Percentiles rank a stretch among this genome's conserved stretches.
Evolutionary conservation across 306 rosid species (phyloP).

Genomic region (Ziziphus jujuba): DNA sequence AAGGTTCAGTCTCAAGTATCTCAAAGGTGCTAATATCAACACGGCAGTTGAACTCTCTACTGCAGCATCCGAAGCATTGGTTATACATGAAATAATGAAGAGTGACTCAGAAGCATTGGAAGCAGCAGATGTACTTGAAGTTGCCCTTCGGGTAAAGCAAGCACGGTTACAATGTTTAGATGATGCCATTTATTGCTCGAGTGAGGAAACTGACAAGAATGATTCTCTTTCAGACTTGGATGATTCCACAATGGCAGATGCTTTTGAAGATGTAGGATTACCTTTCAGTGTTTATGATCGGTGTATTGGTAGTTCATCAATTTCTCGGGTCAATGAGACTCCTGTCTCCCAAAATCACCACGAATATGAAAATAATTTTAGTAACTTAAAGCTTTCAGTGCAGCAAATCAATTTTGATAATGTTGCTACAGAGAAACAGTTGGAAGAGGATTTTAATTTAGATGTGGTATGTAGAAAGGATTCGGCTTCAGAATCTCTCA

Average conservation of each 20-base stretch:
- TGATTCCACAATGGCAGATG: constrained; percentile 65
- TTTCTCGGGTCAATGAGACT: constrained; percentile 43
- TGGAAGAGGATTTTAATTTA: constrained; percentile 27
- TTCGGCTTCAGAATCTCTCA: constrained; percentile 29
- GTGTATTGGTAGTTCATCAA: constrained; percentile 25
- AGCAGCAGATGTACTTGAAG: constrained; percentile 63
- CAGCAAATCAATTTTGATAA: constrained; percentile 36
- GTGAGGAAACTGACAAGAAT: constrained; percentile 41
- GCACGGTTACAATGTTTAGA: constrained; percentile 58
- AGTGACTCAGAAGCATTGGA: constrained; percentile 41
- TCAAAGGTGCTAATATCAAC: constrained; percentile 42
- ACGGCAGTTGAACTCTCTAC: constrained; percentile 72
- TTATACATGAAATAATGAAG: constrained; percentile 63
- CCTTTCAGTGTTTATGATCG: constrained; percentile 31
- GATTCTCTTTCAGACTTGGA: constrained; percentile 85
- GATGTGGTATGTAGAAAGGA: constrained; percentile 31
- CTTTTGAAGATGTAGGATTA: constrained; percentile 78
- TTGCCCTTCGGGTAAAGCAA: constrained; percentile 71
- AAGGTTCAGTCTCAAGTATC: constrained; percentile 30
- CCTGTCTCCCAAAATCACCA: constrained; percentile 32
- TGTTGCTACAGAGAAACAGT: constrained; percentile 28
- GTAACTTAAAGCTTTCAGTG: constrained; percentile 19
- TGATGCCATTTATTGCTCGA: constrained; percentile 32
- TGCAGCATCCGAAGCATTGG: constrained; percentile 90
- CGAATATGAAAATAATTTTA: constrained; percentile 27